phyloP scores from a whole-genome alignment of 257 asterid genomes.

The Nicotiana knightiana region DNA sequence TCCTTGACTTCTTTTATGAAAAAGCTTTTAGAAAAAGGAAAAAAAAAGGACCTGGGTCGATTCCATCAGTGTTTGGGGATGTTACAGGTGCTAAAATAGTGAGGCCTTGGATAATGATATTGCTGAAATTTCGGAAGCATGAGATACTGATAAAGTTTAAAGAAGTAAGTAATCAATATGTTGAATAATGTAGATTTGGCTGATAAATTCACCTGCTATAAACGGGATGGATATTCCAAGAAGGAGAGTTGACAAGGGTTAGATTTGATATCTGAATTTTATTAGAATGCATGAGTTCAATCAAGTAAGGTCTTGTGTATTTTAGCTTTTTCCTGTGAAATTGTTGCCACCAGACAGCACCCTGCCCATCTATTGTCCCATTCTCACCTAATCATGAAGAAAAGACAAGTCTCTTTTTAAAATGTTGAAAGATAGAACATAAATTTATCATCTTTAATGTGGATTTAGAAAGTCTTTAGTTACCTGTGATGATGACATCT shows the following conservation, averaged over 20 bases:
- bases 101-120: conserved; percentile 64
- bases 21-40: neutral
- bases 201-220: conserved; percentile 55
- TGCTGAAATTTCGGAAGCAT: conserved; percentile 38
- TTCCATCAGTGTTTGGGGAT: conserved; percentile 95
- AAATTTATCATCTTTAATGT: neutral
- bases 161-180: neutral
- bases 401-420: neutral
- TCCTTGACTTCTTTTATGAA: neutral
- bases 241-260: conserved; percentile 66
- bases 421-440: neutral
- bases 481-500: conserved; percentile 77
- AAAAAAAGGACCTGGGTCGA: conserved; percentile 56
- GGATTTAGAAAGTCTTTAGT: neutral
- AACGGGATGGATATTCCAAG: conserved; percentile 91
- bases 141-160: neutral
- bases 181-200: neutral
- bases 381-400: conserved; percentile 47
- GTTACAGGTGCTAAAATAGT: conserved; percentile 79
- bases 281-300: conserved; percentile 77
- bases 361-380: conserved; percentile 87
- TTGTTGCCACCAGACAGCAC: conserved; percentile 79
- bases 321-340: conserved; percentile 66
- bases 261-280: conserved; percentile 70
- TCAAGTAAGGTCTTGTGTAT: conserved; percentile 75